Evolutionary conservation across 106 monocot genomes (phyloP).

Genomic region (Dendrobium huoshanense): DNA sequence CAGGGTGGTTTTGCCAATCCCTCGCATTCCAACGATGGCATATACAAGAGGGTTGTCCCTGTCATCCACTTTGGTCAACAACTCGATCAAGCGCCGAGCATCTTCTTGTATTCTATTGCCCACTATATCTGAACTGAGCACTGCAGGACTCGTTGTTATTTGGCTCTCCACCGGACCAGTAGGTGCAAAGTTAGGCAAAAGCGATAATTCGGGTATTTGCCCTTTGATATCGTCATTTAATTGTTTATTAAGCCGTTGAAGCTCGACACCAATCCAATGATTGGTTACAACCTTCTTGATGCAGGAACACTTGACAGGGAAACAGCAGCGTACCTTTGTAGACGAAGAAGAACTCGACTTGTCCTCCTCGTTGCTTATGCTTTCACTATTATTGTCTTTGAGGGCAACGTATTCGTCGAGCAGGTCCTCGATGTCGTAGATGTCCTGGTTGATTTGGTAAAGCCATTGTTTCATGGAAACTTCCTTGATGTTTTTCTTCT

Average conservation of each 20-base stretch:
- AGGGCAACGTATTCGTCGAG: background rate
- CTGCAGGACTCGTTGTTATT: too few species aligned
- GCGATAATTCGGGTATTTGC: background rate
- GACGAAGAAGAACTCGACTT: background rate
- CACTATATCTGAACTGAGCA: background rate
- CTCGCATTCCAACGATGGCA: conserved; percentile 7
- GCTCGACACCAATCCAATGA: background rate
- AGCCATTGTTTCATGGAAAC: background rate
- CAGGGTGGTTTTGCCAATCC: conserved; percentile 12
- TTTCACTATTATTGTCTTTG: background rate
- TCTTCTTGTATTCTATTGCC: too few species aligned
- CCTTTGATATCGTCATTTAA: background rate
- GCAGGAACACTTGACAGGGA: background rate
- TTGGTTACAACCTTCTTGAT: background rate
- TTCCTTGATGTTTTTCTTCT: background rate
- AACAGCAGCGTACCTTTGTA: background rate
- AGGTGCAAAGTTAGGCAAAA: too few species aligned
- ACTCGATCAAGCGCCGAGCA: background rate
- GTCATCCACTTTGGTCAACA: background rate
- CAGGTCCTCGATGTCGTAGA: background rate
- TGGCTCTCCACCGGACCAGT: too few species aligned
- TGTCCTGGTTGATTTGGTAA: background rate
- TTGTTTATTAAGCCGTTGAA: background rate
- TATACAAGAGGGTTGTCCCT: background rate
- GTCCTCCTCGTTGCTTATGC: background rate